Evolutionary conservation across 495 filamentous ascomycete genomes (phyloP).

Genomic region (Emericellopsis terricola): DNA sequence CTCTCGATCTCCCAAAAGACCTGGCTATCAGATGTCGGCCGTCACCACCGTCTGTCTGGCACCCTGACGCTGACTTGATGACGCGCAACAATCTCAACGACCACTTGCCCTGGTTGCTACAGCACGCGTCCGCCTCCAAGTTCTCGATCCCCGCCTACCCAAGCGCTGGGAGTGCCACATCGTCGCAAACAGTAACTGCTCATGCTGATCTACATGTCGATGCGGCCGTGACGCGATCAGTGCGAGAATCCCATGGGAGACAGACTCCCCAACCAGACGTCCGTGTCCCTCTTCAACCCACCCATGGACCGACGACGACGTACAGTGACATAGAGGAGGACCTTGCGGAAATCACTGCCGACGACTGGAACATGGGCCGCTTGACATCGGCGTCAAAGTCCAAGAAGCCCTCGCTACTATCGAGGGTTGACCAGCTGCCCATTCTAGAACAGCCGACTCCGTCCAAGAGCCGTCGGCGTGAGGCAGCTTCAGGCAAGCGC

Average conservation of each 20-base stretch:
- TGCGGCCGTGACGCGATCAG: too few species aligned
- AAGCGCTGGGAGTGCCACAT: slow-evolving; percentile 7
- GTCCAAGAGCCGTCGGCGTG: not conserved
- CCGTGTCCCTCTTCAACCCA: too few species aligned
- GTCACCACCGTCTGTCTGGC: slow-evolving; percentile 1
- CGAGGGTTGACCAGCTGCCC: slow-evolving; percentile 1
- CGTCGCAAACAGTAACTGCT: too few species aligned
- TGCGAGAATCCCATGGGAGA: too few species aligned
- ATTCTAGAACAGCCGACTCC: not conserved
- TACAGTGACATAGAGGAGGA: too few species aligned
- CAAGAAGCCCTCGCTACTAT: slow-evolving; percentile 4
- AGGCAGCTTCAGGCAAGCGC: too few species aligned
- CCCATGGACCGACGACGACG: too few species aligned
- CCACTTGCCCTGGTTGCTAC: slow-evolving; percentile 42
- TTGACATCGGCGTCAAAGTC: slow-evolving; percentile 7
- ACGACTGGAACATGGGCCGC: slow-evolving; percentile 11
- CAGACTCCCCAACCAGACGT: too few species aligned
- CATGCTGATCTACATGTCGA: too few species aligned
- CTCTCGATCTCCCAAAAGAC: too few species aligned
- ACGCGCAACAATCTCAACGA: slow-evolving; percentile 43
- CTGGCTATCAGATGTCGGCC: slow-evolving; percentile 1
- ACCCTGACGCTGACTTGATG: slow-evolving; percentile 25
- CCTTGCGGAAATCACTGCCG: not conserved
- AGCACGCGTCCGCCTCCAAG: slow-evolving; percentile 15
- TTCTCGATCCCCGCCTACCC: slow-evolving; percentile 15